A percentile compares a stretch with the other conserved stretches of the same genome.
These are phyloP conservation scores for Cucurbita maxima DNA, from an alignment of 306 rosid genomes.

Conservation along the genomic window DNA sequence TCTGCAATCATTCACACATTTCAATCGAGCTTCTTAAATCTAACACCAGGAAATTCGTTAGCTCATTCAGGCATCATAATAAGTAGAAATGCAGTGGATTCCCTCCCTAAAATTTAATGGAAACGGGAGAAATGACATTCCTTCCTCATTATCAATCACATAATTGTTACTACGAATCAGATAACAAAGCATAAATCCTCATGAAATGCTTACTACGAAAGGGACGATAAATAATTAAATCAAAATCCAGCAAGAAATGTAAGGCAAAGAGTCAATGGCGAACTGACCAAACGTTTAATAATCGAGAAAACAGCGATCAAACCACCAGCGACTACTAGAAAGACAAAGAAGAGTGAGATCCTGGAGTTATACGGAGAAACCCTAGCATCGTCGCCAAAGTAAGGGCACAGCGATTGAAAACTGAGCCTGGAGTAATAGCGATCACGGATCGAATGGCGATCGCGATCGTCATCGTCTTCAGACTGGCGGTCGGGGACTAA, in stretches of 20 bases:
- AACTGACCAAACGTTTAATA: constrained; percentile 43
- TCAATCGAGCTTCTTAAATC: background rate
- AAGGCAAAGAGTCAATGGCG: background rate
- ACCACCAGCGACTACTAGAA: constrained; percentile 31
- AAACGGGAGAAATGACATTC: background rate
- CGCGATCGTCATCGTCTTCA: constrained; percentile 43
- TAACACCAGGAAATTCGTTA: background rate
- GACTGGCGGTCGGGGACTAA: constrained; percentile 31
- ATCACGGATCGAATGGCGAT: constrained; percentile 76
- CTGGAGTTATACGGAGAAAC: constrained; percentile 45
- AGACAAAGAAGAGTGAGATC: constrained; percentile 41
- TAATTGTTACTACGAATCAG: background rate
- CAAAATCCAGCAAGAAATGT: background rate
- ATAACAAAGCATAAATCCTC: background rate
- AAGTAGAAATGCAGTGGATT: background rate
- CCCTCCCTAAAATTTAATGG: background rate
- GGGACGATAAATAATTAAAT: background rate
- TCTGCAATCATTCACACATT: background rate
- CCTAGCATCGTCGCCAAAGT: constrained; percentile 63
- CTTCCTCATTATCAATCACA: background rate
- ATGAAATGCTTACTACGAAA: background rate
- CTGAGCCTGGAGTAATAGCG: constrained; percentile 30
- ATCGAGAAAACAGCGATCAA: constrained; percentile 40
- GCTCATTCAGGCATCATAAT: background rate
- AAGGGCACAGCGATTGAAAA: constrained; percentile 37